phyloP scores from a whole-genome alignment of 805 yeast genomes.

The Sungouiozyma intestinalis region DNA sequence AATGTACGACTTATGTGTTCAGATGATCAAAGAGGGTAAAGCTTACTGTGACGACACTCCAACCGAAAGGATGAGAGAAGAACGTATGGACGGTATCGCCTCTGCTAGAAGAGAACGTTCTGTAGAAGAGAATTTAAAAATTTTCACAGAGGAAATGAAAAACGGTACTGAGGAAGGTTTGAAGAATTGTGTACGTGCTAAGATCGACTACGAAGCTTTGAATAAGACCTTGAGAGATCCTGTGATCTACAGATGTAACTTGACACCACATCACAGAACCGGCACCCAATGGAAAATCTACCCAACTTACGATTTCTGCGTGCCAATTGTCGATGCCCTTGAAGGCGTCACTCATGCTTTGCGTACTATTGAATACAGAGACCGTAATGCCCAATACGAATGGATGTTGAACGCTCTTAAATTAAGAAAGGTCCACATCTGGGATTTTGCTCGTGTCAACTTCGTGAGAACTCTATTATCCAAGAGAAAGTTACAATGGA shows the following conservation, averaged over 20 bases:
- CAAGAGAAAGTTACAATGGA: slow-evolving; percentile 98
- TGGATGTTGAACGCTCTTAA: slow-evolving; percentile 82
- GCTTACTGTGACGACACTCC: slow-evolving; percentile 98
- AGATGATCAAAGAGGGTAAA: slow-evolving; percentile 87
- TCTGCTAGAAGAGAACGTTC: slow-evolving; percentile 86
- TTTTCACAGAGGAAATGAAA: slow-evolving; percentile 87
- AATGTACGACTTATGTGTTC: slow-evolving; percentile 79
- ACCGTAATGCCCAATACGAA: slow-evolving; percentile 94
- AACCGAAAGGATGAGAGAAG: slow-evolving; percentile 91
- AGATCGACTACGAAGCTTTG: slow-evolving; percentile 80
- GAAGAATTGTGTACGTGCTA: slow-evolving; percentile 91
- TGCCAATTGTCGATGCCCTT: slow-evolving; percentile 86
- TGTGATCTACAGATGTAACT: slow-evolving; percentile 92
- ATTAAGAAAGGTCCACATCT: slow-evolving; percentile 86
- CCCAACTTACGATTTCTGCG: slow-evolving; percentile 98
- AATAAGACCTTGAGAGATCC: slow-evolving; percentile 98
- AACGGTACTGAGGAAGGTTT: slow-evolving; percentile 88
- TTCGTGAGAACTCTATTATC: slow-evolving; percentile 91
- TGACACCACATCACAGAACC: slow-evolving; percentile 97
- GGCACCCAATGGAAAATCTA: slow-evolving; percentile 89
- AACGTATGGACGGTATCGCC: slow-evolving; percentile 95
- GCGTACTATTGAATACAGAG: slow-evolving; percentile 97
- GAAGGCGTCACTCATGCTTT: slow-evolving; percentile 98
- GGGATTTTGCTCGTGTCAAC: slow-evolving; percentile 98
- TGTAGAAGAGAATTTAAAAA: slow-evolving; percentile 79